Percentiles rank a stretch among this genome's conserved stretches.
Conservation (phyloP, 768 basidiomycete genomes). For the Leccinellum albellum region DNA sequence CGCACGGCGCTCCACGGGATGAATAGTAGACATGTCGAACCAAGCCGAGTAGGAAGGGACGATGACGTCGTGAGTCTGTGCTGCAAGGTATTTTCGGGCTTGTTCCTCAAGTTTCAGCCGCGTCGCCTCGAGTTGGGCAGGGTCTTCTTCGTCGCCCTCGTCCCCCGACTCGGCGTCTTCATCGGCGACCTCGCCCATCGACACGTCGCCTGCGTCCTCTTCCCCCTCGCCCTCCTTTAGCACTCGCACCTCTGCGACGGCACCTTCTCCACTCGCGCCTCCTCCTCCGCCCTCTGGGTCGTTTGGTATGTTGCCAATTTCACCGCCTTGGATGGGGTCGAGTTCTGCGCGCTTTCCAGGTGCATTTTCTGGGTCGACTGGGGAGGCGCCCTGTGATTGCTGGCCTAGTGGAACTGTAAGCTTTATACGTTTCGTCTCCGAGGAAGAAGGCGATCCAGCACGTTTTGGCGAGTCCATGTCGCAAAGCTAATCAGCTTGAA, state of each 20-base stretch:
- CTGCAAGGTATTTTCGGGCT: slow-evolving; percentile 90
- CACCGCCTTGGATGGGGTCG: slow-evolving; percentile 75
- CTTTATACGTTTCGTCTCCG: slow-evolving; percentile 57
- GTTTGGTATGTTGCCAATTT: slow-evolving; percentile 68
- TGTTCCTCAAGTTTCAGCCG: slow-evolving; percentile 78
- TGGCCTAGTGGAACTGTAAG: slow-evolving; percentile 45
- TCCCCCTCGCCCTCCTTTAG: slow-evolving; percentile 56
- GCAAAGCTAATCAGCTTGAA: slow-evolving; percentile 24
- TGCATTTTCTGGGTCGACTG: slow-evolving; percentile 76
- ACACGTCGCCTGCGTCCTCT: slow-evolving; percentile 70
- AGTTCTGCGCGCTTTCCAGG: slow-evolving; percentile 85
- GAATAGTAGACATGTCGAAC: slow-evolving; percentile 95
- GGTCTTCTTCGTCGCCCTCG: slow-evolving; percentile 83
- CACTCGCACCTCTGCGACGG: slow-evolving; percentile 34
- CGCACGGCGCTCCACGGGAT: slow-evolving; percentile 86
- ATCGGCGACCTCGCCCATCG: slow-evolving; percentile 76
- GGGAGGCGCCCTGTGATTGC: slow-evolving; percentile 60
- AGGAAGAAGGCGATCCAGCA: slow-evolving; percentile 52
- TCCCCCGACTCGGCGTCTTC: slow-evolving; percentile 77
- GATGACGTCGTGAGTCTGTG: slow-evolving; percentile 95
- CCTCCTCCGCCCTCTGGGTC: slow-evolving; percentile 27
- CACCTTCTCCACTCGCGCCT: slow-evolving; percentile 14
- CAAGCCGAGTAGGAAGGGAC: slow-evolving; percentile 97
- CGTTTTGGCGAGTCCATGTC: slow-evolving; percentile 66
- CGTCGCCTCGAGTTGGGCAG: slow-evolving; percentile 77